phyloP scores from a whole-genome alignment of 2,329 filamentous ascomycete species.

The Lasiodiplodia citricola region DNA sequence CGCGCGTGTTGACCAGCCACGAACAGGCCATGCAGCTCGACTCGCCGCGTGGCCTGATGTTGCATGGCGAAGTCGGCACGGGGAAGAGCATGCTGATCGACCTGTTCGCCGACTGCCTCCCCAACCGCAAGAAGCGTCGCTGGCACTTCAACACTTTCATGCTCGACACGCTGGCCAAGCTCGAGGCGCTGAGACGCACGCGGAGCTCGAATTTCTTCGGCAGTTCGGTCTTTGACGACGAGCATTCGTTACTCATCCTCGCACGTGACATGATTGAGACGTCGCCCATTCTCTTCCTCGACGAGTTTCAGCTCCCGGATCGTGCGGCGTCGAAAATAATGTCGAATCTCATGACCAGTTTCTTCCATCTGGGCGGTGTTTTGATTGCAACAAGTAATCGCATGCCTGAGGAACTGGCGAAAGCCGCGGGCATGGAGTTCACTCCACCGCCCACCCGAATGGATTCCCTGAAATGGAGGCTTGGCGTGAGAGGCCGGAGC shows the following conservation, averaged over 20 bases:
- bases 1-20: slow-evolving; percentile 70
- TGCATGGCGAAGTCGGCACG: slow-evolving; percentile 82
- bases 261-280: slow-evolving; percentile 77
- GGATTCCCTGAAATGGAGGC: slow-evolving; percentile 57
- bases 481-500: slow-evolving; percentile 48
- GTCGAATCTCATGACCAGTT: slow-evolving; percentile 76
- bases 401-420: slow-evolving; percentile 81
- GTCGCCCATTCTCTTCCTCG: slow-evolving; percentile 77
- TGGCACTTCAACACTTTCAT: slow-evolving; percentile 91
- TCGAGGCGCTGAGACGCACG: slow-evolving; percentile 66
- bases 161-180: slow-evolving; percentile 74
- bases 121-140: slow-evolving; percentile 72
- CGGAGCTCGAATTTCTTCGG: slow-evolving; percentile 5
- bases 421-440: slow-evolving; percentile 74
- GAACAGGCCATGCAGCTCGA: slow-evolving; percentile 73
- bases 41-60: slow-evolving; percentile 74
- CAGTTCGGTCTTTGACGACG: slow-evolving; percentile 45
- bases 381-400: slow-evolving; percentile 81
- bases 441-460: slow-evolving; percentile 58
- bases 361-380: slow-evolving; percentile 83
- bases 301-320: slow-evolving; percentile 85
- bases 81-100: slow-evolving; percentile 88
- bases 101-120: slow-evolving; percentile 77
- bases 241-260: slow-evolving; percentile 75
- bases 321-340: slow-evolving; percentile 78